Conservation (phyloP, 495 filamentous ascomycete genomes). For the Pyrenula massariospora region DNA sequence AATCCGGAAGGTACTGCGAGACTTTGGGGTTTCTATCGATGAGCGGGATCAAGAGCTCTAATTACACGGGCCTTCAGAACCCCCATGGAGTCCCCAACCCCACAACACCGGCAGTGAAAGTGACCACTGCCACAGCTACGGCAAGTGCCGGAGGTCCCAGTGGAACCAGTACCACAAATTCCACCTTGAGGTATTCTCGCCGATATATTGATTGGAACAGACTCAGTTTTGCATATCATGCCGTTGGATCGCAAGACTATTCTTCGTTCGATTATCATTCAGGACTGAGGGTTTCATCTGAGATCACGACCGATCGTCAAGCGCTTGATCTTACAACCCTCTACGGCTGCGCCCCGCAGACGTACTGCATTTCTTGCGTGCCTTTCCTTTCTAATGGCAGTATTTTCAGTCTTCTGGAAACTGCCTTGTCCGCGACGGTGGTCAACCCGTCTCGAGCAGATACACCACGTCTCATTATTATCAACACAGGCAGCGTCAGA, state of each 20-base stretch:
- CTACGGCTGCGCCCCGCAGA: constrained; percentile 27
- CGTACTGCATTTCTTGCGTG: constrained; percentile 25
- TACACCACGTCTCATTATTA: constrained; percentile 21
- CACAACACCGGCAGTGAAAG: constrained; percentile 14
- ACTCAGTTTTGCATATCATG: constrained; percentile 25
- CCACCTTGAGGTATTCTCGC: constrained; percentile 1
- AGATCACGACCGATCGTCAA: constrained; percentile 15
- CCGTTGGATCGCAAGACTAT: constrained; percentile 17
- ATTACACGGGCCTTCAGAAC: constrained; percentile 10
- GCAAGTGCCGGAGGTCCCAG: neutral
- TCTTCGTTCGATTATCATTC: constrained; percentile 14
- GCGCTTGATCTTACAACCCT: constrained; percentile 19
- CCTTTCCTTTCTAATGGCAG: constrained; percentile 18
- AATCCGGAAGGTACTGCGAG: constrained; percentile 30
- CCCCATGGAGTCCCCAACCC: constrained; percentile 23
- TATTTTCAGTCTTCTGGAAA: constrained; percentile 19
- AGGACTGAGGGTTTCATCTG: constrained; percentile 9
- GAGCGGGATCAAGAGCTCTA: constrained; percentile 20
- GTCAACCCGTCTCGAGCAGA: constrained; percentile 15
- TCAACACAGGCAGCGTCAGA: constrained; percentile 24
- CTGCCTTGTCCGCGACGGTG: constrained; percentile 17
- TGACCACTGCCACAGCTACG: constrained; percentile 7
- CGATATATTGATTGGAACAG: constrained; percentile 26
- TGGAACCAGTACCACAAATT: neutral
- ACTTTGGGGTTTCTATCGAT: constrained; percentile 31